Conservation (phyloP, 2,329 filamentous ascomycete genomes). For the Decorospora gaudefroyi region DNA sequence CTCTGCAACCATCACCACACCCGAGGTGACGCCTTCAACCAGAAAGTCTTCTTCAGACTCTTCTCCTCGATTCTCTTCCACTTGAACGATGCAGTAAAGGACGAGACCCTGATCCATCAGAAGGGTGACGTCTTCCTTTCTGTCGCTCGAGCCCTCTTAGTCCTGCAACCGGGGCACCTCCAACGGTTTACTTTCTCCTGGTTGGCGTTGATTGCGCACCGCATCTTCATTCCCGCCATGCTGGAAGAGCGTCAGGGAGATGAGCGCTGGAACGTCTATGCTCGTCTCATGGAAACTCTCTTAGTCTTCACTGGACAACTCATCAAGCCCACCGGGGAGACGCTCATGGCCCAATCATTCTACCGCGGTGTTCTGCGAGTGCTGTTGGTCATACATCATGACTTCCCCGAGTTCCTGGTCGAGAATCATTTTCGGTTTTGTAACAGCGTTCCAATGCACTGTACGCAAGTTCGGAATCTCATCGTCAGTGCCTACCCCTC, state of each 20-base stretch:
- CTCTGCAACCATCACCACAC: conserved; percentile 84
- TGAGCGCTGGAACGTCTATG: conserved; percentile 75
- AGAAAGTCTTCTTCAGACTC: conserved; percentile 87
- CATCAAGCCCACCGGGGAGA: conserved; percentile 72
- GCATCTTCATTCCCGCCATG: conserved; percentile 79
- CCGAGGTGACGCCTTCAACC: conserved; percentile 79
- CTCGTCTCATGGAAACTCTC: conserved; percentile 72
- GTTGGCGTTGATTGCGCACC: conserved; percentile 80
- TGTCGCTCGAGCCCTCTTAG: conserved; percentile 71
- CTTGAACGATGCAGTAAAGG: conserved; percentile 63
- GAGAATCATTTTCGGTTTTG: conserved; percentile 84
- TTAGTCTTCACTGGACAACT: conserved; percentile 77
- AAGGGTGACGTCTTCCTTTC: conserved; percentile 71
- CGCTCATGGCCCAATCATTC: conserved; percentile 74
- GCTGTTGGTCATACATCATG: conserved; percentile 83
- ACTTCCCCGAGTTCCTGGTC: conserved; percentile 90
- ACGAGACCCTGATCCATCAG: conserved; percentile 54
- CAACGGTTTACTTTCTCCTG: conserved; percentile 85
- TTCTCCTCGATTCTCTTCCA: conserved; percentile 84
- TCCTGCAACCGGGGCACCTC: conserved; percentile 75
- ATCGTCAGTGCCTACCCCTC: conserved; percentile 80
- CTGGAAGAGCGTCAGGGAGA: conserved; percentile 63
- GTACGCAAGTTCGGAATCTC: conserved; percentile 84
- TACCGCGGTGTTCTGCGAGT: conserved; percentile 85
- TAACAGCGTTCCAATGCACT: conserved; percentile 79